Evolutionary conservation across 2,329 filamentous ascomycete genomes (phyloP).

Genomic region (Incumbomyces lentus): DNA sequence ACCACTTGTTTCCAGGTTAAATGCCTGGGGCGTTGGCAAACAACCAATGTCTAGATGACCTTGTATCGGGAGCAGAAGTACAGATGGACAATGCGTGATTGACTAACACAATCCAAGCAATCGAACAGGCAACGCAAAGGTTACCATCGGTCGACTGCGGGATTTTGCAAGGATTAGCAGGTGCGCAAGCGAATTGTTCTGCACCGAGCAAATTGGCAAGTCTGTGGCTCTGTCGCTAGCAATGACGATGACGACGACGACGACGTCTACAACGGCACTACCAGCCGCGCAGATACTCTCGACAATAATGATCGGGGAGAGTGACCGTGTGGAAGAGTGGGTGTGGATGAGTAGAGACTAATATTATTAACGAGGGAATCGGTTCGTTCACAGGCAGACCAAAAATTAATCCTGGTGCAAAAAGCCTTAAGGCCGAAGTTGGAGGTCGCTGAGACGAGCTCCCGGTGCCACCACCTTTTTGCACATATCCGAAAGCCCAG

Average conservation of each 20-base stretch:
- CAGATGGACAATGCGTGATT: background rate
- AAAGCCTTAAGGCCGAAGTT: no score
- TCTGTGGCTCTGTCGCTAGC: background rate
- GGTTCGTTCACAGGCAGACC: background rate
- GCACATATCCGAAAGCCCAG: background rate
- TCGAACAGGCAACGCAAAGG: background rate
- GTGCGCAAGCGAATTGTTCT: constrained; percentile 1
- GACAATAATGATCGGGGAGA: constrained; percentile 1
- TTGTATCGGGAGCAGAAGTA: background rate
- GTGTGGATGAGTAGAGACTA: constrained; percentile 3
- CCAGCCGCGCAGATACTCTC: background rate
- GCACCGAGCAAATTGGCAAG: no score
- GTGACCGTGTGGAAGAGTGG: constrained; percentile 2
- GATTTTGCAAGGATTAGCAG: constrained; percentile 6
- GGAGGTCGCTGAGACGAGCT: no score
- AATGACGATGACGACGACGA: background rate
- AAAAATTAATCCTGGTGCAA: background rate
- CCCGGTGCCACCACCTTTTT: background rate
- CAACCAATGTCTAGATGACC: background rate
- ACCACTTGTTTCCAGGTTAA: no score
- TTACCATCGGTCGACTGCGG: constrained; percentile 3
- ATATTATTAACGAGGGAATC: background rate
- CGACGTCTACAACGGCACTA: background rate
- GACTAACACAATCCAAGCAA: background rate
- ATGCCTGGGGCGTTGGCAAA: no score